These are phyloP conservation scores for Aspergillus hiratsukae DNA, from an alignment of 2,329 filamentous ascomycete species.

Conservation along the genomic window DNA sequence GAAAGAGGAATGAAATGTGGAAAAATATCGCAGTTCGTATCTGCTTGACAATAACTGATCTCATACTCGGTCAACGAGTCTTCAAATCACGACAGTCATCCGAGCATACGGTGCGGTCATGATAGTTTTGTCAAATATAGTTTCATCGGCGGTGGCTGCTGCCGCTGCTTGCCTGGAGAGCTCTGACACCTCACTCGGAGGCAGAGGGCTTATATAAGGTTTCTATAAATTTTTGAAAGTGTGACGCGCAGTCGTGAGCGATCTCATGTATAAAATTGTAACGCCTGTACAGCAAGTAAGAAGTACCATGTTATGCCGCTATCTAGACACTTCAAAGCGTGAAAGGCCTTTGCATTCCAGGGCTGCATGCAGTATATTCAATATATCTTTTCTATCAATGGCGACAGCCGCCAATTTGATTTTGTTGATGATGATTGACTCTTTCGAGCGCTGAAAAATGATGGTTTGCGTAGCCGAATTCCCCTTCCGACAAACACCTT, in stretches of 20 bases:
- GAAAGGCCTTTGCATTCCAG: neutral
- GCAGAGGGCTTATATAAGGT: neutral
- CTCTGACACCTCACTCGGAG: neutral
- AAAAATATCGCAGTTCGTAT: conserved; percentile 16
- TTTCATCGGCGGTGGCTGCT: neutral
- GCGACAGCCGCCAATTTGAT: neutral
- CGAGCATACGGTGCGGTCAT: conserved; percentile 3
- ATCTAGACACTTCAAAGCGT: neutral
- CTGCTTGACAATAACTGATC: conserved; percentile 13
- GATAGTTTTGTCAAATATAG: conserved; percentile 6
- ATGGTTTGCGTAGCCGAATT: neutral
- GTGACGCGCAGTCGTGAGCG: neutral
- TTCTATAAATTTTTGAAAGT: neutral
- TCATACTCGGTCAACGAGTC: conserved; percentile 11
- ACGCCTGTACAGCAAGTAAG: neutral
- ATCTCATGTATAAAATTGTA: neutral
- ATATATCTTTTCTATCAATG: neutral
- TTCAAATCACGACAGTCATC: neutral
- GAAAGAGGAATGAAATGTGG: conserved; percentile 19
- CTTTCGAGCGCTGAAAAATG: neutral
- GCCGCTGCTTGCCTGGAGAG: neutral
- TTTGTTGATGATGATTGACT: neutral
- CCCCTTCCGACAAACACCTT: neutral
- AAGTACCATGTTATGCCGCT: neutral
- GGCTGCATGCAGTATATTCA: neutral